Percentiles rank a stretch among this genome's conserved stretches.
Evolutionary conservation across 768 basidiomycete genomes (phyloP).

Genomic region (Leccinum disarticulatum): DNA sequence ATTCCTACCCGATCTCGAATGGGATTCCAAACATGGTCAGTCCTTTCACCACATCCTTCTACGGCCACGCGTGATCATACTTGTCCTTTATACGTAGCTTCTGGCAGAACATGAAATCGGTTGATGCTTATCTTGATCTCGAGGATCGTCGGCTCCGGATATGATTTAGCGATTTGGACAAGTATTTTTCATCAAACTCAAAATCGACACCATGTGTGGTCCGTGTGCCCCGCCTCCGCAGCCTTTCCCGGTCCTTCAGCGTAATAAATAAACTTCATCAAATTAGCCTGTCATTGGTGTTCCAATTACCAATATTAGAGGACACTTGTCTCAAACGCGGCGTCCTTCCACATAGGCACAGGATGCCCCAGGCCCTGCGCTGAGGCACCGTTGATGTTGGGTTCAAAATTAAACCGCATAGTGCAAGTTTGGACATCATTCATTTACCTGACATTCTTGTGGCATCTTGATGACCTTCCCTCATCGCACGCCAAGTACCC

Average conservation of each 20-base stretch:
- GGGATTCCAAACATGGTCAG: conserved; percentile 98
- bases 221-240: not conserved
- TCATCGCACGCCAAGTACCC: not conserved
- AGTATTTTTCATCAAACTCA: not conserved
- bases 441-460: not conserved
- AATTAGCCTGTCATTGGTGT: not conserved
- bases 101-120: conserved; percentile 91
- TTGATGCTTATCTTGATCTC: conserved; percentile 23
- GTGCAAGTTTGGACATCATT: not conserved
- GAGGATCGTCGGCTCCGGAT: not conserved
- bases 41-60: conserved; percentile 8
- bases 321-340: not conserved
- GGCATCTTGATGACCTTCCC: not conserved
- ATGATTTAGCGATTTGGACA: not conserved
- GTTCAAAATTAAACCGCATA: not conserved
- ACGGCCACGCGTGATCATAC: not conserved
- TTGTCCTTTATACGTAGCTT: conserved; percentile 49
- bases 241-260: not conserved
- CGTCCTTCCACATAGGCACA: not conserved
- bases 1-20: conserved; percentile 85
- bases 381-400: not conserved
- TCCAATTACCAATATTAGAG: not conserved
- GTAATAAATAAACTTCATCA: not conserved
- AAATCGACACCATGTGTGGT: not conserved
- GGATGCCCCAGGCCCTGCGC: not conserved